phyloP scores from a whole-genome alignment of 2,329 filamentous ascomycete genomes.

The Aureobasidium sp. region DNA sequence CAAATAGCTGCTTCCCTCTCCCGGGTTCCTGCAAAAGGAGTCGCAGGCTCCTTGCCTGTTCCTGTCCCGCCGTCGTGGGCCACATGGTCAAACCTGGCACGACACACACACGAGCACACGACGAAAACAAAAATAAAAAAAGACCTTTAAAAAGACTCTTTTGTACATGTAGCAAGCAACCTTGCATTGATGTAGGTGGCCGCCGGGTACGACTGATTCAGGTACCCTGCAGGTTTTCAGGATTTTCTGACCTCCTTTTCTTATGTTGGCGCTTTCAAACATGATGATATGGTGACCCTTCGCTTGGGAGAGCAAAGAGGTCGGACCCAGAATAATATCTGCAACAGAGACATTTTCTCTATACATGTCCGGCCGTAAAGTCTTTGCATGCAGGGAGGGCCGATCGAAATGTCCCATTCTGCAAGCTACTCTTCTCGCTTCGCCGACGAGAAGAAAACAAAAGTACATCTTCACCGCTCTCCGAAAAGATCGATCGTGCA shows the following conservation, averaged over 20 bases:
- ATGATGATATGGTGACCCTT: not conserved
- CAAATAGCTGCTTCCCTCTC: constrained; percentile 2
- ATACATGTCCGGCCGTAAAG: not conserved
- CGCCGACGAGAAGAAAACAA: not conserved
- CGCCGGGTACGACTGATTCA: not conserved
- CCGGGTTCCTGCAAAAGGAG: constrained; percentile 4
- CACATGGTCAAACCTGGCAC: not conserved
- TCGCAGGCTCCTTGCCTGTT: constrained; percentile 7
- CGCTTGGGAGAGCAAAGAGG: not conserved
- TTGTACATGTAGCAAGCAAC: not conserved
- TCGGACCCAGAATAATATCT: not conserved
- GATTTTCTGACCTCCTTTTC: not conserved
- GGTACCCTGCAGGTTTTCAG: not conserved
- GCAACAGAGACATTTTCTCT: not conserved
- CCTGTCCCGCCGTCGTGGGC: constrained; percentile 3
- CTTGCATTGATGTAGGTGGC: not conserved
- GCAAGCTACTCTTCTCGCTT: not conserved
- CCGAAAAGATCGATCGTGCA: not conserved
- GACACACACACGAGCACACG: not conserved
- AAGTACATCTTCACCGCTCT: not conserved
- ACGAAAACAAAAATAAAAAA: not conserved
- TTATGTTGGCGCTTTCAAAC: not conserved
- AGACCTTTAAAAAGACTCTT: not conserved
- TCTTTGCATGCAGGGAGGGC: not conserved
- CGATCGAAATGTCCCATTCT: not conserved